Evolutionary conservation across 306 rosid species (phyloP).

Genomic region (Acacia acuminata): DNA sequence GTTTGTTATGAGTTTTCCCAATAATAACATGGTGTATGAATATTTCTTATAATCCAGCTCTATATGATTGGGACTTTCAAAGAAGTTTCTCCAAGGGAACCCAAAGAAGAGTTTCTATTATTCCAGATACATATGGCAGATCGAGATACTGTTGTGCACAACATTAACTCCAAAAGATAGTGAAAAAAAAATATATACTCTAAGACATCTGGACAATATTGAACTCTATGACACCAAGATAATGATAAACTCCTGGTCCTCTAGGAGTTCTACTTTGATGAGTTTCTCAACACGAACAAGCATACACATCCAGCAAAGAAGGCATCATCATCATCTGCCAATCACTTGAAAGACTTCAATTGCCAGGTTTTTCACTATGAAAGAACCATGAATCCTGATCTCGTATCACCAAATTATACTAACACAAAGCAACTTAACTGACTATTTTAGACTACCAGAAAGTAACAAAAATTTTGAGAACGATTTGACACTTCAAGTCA

Average conservation of each 20-base stretch:
- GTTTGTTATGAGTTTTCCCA: neutral
- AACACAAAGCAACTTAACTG: neutral
- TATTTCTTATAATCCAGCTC: neutral
- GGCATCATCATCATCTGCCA: neutral
- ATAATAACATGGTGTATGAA: neutral
- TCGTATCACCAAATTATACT: neutral
- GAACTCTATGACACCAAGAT: neutral
- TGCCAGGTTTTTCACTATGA: neutral
- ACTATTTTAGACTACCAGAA: neutral
- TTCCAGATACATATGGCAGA: neutral
- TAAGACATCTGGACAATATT: neutral
- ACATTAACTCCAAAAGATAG: neutral
- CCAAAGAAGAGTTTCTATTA: neutral
- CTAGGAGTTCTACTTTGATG: neutral
- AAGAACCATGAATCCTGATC: neutral
- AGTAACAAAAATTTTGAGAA: neutral
- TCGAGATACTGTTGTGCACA: neutral
- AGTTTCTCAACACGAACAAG: neutral
- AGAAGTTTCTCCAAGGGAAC: neutral
- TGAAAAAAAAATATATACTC: neutral
- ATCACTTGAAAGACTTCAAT: neutral
- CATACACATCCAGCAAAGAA: neutral
- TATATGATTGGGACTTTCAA: neutral
- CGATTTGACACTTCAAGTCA: slow-evolving; percentile 4
- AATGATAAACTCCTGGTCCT: neutral